Conservation (phyloP, 2,329 filamentous ascomycete species). For the Talaromyces pinophilus region DNA sequence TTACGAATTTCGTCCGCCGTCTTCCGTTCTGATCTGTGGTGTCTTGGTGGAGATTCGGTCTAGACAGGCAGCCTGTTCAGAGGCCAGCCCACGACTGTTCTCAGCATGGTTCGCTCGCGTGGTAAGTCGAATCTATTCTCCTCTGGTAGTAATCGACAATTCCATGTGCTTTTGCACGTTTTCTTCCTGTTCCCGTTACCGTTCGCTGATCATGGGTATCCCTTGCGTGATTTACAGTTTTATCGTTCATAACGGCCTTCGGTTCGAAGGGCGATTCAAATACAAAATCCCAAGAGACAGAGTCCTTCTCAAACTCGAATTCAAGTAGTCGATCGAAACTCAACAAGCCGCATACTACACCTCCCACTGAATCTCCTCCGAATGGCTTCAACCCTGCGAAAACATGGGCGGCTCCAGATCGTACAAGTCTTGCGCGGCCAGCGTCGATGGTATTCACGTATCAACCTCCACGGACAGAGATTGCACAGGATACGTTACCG, state of each 20-base stretch:
- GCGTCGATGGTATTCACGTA: constrained; percentile 85
- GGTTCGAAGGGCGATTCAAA: constrained; percentile 39
- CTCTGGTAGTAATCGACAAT: background rate
- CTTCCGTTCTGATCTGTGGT: background rate
- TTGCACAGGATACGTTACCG: constrained; percentile 80
- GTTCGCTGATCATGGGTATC: constrained; percentile 77
- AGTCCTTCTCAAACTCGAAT: background rate
- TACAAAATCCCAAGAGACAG: constrained; percentile 30
- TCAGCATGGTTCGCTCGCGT: constrained; percentile 42
- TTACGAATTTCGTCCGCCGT: background rate
- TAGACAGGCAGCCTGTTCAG: constrained; percentile 8
- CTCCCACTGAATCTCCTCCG: constrained; percentile 8
- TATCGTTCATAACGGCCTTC: constrained; percentile 77
- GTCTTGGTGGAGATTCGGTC: background rate
- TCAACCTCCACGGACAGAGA: constrained; percentile 81
- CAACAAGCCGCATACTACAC: constrained; percentile 14
- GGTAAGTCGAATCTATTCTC: constrained; percentile 33
- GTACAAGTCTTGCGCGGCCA: constrained; percentile 63
- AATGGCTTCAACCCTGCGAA: constrained; percentile 19
- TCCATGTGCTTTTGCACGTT: constrained; percentile 39
- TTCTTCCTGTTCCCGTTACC: constrained; percentile 13
- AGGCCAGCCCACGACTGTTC: constrained; percentile 13
- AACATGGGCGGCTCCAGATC: constrained; percentile 37
- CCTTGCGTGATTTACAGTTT: constrained; percentile 73
- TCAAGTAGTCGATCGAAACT: constrained; percentile 14